Conservation (phyloP, 805 yeast species). For the Spathaspora passalidarum region DNA sequence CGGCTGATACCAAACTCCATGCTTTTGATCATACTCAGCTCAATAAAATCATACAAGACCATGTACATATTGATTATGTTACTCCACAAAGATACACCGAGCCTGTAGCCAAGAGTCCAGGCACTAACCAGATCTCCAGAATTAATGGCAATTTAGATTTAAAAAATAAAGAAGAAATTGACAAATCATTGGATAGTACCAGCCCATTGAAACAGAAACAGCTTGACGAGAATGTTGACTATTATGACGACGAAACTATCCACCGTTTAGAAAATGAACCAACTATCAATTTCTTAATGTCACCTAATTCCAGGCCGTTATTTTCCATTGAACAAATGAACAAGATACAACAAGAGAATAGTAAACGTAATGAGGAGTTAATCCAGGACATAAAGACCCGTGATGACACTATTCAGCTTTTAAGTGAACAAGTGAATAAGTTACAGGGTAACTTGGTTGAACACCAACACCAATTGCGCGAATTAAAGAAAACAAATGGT, state of each 20-base stretch:
- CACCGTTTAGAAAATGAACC: slow-evolving; percentile 21
- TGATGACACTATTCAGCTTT: slow-evolving; percentile 12
- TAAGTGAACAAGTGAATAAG: slow-evolving; percentile 4
- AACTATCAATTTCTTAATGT: slow-evolving; percentile 26
- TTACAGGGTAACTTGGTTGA: neutral
- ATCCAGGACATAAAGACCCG: neutral
- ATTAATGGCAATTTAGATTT: slow-evolving; percentile 14
- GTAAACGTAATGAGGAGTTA: slow-evolving; percentile 7
- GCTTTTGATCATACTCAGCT: slow-evolving; percentile 14
- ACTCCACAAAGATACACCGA: slow-evolving; percentile 32
- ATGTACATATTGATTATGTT: slow-evolving; percentile 15
- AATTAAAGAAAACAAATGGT: slow-evolving; percentile 14
- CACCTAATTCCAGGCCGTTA: slow-evolving; percentile 32
- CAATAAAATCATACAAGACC: slow-evolving; percentile 14
- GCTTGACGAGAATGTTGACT: slow-evolving; percentile 8
- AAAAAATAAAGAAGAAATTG: slow-evolving; percentile 12
- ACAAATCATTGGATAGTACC: slow-evolving; percentile 15
- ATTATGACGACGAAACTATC: slow-evolving; percentile 9
- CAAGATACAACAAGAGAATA: slow-evolving; percentile 20
- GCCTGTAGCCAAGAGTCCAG: slow-evolving; percentile 28
- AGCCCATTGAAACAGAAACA: slow-evolving; percentile 23
- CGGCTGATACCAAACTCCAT: too few species aligned
- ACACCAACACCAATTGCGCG: slow-evolving; percentile 14
- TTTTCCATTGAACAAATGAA: slow-evolving; percentile 26
- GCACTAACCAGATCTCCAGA: slow-evolving; percentile 21